phyloP scores from a whole-genome alignment of 768 basidiomycete genomes.

The Amanita rubescens region DNA sequence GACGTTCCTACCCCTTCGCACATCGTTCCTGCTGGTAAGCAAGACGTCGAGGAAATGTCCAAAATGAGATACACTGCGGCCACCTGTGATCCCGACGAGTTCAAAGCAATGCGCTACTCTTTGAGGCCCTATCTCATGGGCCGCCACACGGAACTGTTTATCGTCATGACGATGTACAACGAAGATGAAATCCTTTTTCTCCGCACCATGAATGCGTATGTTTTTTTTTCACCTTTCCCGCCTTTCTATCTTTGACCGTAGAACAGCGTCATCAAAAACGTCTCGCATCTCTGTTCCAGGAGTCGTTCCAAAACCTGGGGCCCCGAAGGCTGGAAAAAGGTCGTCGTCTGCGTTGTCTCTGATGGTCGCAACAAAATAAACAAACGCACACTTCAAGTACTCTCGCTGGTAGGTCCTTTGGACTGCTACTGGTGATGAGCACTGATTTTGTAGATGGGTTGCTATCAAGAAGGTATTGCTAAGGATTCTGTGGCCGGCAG shows the following conservation, averaged over 20 bases:
- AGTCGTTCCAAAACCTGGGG: slow-evolving; percentile 76
- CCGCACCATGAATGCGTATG: slow-evolving; percentile 80
- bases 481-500: slow-evolving; percentile 86
- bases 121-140: slow-evolving; percentile 73
- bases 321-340: slow-evolving; percentile 85
- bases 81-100: slow-evolving; percentile 86
- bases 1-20: slow-evolving; percentile 76
- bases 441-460: slow-evolving; percentile 56
- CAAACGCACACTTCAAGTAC: slow-evolving; percentile 85
- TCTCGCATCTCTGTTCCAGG: slow-evolving; percentile 70
- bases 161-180: slow-evolving; percentile 97
- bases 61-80: slow-evolving; percentile 87
- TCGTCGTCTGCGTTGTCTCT: slow-evolving; percentile 82
- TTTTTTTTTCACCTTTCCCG: slow-evolving; percentile 11
- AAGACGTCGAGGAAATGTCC: slow-evolving; percentile 62
- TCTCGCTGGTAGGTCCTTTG: slow-evolving; percentile 52
- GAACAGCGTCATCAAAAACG: slow-evolving; percentile 77
- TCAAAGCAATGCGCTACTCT: slow-evolving; percentile 70
- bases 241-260: background rate
- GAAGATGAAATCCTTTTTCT: slow-evolving; percentile 79
- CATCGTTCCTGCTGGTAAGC: slow-evolving; percentile 64
- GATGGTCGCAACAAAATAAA: slow-evolving; percentile 85
- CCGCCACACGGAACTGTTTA: slow-evolving; percentile 85
- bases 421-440: background rate
- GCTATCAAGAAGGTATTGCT: slow-evolving; percentile 83